Base-by-base conservation (phyloP, 2,329 filamentous ascomycete genomes). In the Cytospora paraplurivora region DNA sequence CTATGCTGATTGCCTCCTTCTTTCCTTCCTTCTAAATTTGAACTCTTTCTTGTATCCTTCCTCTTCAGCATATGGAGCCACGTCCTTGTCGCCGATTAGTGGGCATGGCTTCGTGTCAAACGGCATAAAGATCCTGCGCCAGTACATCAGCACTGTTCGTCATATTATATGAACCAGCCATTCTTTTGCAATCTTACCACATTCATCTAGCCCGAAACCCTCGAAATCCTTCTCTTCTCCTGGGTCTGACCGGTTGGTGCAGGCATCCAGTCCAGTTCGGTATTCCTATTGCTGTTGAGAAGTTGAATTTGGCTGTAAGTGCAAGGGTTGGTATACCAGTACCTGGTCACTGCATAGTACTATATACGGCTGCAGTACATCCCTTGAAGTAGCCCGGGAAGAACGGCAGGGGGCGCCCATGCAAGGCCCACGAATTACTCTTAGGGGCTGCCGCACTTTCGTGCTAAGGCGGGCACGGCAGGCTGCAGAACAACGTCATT, bases 401-500 rank as follows among this genome's bases (percentile, higher is more conserved):
- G 12, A 3, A 13, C 35, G 35, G 35, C 35, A 47, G n/a, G n/a
- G n/a, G 21, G 1, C 44, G 10, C n/a, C 44, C 44, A 21, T 21
- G 44, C 44, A 47, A 17, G 44, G 44, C n/a, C 2, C 44, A 11
- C n/a, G 44, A 19, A 21, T 47, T 10, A 47, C 44, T 12, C 44
- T 47, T 11, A 7, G 44, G 44, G n/a, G 19, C 8, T 47, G 44
- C 44, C 44, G 44, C 44, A 47, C n/a, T 19, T 47, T 47, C 13
- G 3, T 47, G 10, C 44, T 47, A 11, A 21, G 44, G n/a, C 44
- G 21, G 44, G 44, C 44, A 47, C 44, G 44, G 44, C n/a, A n/a
- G 51, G 21, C 32, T n/a, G 51, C 32, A 7, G 51, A 54, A n/a
- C 51, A 33, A 54, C 51, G 51, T 54, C 51, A 54, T 34, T 33